Percentiles rank a stretch among this genome's conserved stretches.
phyloP scores from a whole-genome alignment of 2,329 filamentous ascomycete species.

The Stagonosporopsis tanaceti region DNA sequence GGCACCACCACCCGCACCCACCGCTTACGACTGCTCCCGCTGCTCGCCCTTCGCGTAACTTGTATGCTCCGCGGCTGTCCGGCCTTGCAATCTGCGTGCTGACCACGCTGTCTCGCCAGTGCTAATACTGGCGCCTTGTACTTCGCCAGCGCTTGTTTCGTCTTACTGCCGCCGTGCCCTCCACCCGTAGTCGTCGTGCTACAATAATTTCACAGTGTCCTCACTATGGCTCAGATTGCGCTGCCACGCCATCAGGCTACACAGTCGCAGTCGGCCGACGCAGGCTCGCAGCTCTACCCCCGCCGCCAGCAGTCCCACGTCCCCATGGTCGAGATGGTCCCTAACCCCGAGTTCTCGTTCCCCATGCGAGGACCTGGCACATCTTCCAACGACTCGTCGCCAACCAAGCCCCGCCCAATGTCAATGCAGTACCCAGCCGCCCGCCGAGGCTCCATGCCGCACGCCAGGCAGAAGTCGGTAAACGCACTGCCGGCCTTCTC shows the following conservation, averaged over 20 bases:
- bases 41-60: conserved; percentile 10
- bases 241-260: conserved; percentile 52
- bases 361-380: conserved; percentile 50
- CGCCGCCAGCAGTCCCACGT: conserved; percentile 43
- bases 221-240: conserved; percentile 49
- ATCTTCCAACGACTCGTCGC: conserved; percentile 38
- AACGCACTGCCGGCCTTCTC: conserved; percentile 57
- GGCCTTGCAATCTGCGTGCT: conserved; percentile 40
- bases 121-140: conserved; percentile 47
- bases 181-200: conserved; percentile 32
- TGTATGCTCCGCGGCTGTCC: neutral
- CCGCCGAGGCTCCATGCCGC: conserved; percentile 45
- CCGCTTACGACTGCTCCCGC: conserved; percentile 12
- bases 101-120: conserved; percentile 34
- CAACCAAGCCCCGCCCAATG: conserved; percentile 48
- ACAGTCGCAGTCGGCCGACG: conserved; percentile 45
- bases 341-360: conserved; percentile 60
- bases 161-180: conserved; percentile 45
- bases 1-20: neutral
- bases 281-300: conserved; percentile 50
- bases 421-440: conserved; percentile 48
- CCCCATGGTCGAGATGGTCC: conserved; percentile 53
- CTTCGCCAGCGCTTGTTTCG: conserved; percentile 51
- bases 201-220: conserved; percentile 31
- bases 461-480: conserved; percentile 52